These are phyloP conservation scores for Neonectria sp. DNA, from an alignment of 2,329 filamentous ascomycete genomes.

Conservation along the genomic window DNA sequence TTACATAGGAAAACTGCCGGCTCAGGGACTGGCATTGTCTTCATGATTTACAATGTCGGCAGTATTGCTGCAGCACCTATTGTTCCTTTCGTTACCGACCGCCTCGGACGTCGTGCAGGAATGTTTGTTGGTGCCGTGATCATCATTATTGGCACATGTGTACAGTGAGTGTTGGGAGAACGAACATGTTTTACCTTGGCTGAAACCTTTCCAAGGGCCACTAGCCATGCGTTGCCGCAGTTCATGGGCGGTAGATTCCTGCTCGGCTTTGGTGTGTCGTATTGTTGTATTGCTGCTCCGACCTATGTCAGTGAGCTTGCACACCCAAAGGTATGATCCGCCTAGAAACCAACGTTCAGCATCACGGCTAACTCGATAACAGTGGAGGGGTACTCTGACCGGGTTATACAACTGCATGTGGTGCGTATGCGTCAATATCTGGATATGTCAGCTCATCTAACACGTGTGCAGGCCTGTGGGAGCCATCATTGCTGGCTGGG, in stretches of 20 bases:
- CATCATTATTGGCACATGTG: conserved; percentile 59
- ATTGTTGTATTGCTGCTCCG: conserved; percentile 57
- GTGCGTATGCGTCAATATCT: conserved; percentile 8
- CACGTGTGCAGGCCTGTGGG: conserved; percentile 48
- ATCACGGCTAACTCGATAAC: neutral
- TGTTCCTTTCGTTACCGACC: conserved; percentile 58
- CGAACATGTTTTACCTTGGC: neutral
- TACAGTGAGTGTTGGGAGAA: conserved; percentile 48
- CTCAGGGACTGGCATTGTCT: conserved; percentile 48
- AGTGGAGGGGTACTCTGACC: conserved; percentile 62
- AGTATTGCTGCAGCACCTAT: conserved; percentile 58
- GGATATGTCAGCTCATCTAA: neutral
- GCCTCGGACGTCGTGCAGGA: conserved; percentile 57
- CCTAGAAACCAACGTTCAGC: fast-evolving
- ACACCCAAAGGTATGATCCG: conserved; percentile 56
- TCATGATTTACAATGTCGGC: conserved; percentile 64
- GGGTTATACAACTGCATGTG: conserved; percentile 58
- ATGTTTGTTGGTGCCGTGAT: conserved; percentile 58
- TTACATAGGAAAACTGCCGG: conserved; percentile 34
- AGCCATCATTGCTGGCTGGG: conserved; percentile 68
- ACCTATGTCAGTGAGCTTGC: conserved; percentile 65
- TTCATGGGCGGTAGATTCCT: conserved; percentile 68
- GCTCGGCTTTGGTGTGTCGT: conserved; percentile 66
- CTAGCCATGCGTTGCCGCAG: conserved; percentile 50
- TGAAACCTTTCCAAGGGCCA: conserved; percentile 44